Evolutionary conservation across 306 rosid species (phyloP), one percentile per base, ranked within the genome.

Genomic region (Vicia villosa): DNA sequence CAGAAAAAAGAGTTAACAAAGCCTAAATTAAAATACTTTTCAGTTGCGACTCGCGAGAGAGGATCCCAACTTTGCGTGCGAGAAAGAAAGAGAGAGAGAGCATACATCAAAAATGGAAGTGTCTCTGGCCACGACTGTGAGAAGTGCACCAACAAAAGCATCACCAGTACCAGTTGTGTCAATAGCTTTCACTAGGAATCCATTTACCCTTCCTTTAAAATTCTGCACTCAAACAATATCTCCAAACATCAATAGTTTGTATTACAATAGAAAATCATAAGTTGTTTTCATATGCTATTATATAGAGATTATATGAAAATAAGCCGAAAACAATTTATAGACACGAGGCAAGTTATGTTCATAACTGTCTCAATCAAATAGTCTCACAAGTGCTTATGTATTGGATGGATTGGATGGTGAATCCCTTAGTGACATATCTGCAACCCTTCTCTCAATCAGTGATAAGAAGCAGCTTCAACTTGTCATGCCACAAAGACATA

Each of bases 131-230:
- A 85, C 63, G 50, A 80, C 71, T 3, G 72, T 42, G 15, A 87
- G 74, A 51, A 87, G 32, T 54, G 93, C 74, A 30, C 89, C 89
- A 37, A 87, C 80, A 83, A 87, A 87, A 59, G 93, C 72, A 83
- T 83, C 92, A 42, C 92, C 92, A 32, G 92, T 89, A 69, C 93
- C 93, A 60, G 89, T 87, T 67, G 92, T 87, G 74, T 87, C 92
- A 41, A 87, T 55, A 43, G 85, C 12, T 0, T 71, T 79, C 72
- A 81, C 93, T 55, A 77, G 45, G 65, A 85, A 85, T 41, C 93
- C 93, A 6, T 61, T 0, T 57, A 85, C 83, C 73, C 52, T 87
- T 68, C 93, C 93, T 57, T 75, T 87, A 68, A 83, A 87, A 0
- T 69, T 79, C 93, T 85, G 78, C 58, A 65, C 0, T 59, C 66